phyloP scores from a whole-genome alignment of 2,329 filamentous ascomycete genomes.

The Penicillium polonicum region DNA sequence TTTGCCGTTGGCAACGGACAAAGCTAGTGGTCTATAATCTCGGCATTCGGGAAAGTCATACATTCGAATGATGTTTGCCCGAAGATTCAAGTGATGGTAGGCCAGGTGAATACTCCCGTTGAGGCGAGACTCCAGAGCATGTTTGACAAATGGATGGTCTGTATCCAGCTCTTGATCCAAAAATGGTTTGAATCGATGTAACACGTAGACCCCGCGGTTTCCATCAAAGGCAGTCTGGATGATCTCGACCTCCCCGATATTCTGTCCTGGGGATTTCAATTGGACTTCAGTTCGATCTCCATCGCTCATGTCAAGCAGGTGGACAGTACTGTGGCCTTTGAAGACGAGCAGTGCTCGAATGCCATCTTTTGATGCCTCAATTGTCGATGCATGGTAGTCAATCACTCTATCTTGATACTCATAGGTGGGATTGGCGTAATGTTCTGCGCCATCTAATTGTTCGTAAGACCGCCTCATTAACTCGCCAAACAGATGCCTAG shows the following conservation, averaged over 20 bases:
- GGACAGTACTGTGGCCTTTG: slow-evolving; percentile 30
- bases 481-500: slow-evolving; percentile 32
- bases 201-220: slow-evolving; percentile 27
- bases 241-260: slow-evolving; percentile 31
- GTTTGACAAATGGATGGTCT: slow-evolving; percentile 35
- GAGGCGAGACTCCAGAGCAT: slow-evolving; percentile 27
- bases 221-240: slow-evolving; percentile 32
- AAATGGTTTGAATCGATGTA: slow-evolving; percentile 35
- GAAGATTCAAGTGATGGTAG: slow-evolving; percentile 24
- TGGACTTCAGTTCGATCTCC: slow-evolving; percentile 18
- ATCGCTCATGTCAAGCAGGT: slow-evolving; percentile 26
- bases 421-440: slow-evolving; percentile 33
- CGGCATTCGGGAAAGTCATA: slow-evolving; percentile 31
- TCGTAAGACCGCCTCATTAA: slow-evolving; percentile 32
- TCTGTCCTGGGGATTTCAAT: slow-evolving; percentile 24
- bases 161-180: slow-evolving; percentile 20
- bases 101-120: slow-evolving; percentile 30
- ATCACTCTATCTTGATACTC: slow-evolving; percentile 28
- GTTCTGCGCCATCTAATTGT: slow-evolving; percentile 40
- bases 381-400: slow-evolving; percentile 35
- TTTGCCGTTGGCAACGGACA: slow-evolving; percentile 24
- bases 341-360: slow-evolving; percentile 30
- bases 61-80: slow-evolving; percentile 18
- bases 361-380: slow-evolving; percentile 21
- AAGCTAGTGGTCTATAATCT: slow-evolving; percentile 32